Conservation (phyloP, 352 stramenopile genomes). For the Discostella stelligera region DNA sequence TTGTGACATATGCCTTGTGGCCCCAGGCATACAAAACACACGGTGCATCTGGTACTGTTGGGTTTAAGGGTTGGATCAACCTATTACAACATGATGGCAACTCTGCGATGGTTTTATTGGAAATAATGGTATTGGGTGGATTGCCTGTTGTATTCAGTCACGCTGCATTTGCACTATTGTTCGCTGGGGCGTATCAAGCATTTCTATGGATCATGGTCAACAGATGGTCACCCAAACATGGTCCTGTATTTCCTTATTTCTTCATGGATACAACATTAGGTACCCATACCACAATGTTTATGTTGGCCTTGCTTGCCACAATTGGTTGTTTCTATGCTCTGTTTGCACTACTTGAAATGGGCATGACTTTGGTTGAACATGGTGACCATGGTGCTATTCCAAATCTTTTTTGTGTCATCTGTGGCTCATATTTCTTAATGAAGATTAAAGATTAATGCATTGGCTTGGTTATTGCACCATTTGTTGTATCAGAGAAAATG, state of each 20-base stretch:
- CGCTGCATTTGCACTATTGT: constrained; percentile 44
- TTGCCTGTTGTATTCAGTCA: constrained; percentile 48
- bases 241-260: constrained; percentile 63
- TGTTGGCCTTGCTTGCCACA: constrained; percentile 40
- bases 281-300: constrained; percentile 36
- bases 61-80: constrained; percentile 31
- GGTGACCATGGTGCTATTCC: constrained; percentile 19
- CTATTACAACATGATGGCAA: constrained; percentile 57
- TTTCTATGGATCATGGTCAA: constrained; percentile 62
- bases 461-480: too few relatives aligned
- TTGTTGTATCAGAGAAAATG: too few relatives aligned
- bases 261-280: constrained; percentile 71
- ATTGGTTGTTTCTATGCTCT: constrained; percentile 45
- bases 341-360: constrained; percentile 47
- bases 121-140: constrained; percentile 52
- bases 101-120: constrained; percentile 47
- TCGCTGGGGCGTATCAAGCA: constrained; percentile 55
- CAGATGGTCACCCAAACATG: constrained; percentile 44
- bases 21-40: constrained; percentile 43
- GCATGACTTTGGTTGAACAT: constrained; percentile 20
- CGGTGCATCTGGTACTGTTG: constrained; percentile 16
- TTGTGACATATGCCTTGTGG: constrained; percentile 59
- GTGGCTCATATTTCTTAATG: constrained; percentile 34
- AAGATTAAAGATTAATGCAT: constrained; percentile 42
- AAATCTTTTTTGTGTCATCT: constrained; percentile 18